phyloP scores from a whole-genome alignment of 2,329 filamentous ascomycete species.

The Exophiala spinifera region DNA sequence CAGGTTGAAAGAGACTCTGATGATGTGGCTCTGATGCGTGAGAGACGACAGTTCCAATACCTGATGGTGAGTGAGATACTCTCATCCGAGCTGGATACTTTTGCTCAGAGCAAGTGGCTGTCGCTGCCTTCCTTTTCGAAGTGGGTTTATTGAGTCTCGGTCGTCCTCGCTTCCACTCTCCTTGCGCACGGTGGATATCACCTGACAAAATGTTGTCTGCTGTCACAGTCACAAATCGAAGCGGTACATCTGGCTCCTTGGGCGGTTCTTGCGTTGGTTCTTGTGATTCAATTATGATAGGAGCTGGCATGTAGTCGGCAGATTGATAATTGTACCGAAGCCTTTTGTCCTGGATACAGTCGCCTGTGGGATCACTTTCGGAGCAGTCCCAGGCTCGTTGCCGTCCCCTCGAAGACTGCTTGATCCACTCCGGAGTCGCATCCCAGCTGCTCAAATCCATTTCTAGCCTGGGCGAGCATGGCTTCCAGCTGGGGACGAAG shows the following conservation, averaged over 20 bases:
- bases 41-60: neutral
- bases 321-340: neutral
- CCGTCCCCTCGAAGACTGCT: neutral
- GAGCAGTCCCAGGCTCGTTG: neutral
- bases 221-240: neutral
- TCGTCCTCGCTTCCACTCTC: constrained; percentile 1
- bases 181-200: neutral
- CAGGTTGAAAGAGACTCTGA: neutral
- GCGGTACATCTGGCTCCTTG: neutral
- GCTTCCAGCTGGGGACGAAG: neutral
- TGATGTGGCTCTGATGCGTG: neutral
- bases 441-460: constrained; percentile 2
- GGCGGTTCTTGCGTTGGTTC: neutral
- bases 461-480: neutral
- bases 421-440: constrained; percentile 1
- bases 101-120: neutral
- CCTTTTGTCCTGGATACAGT: neutral
- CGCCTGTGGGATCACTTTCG: neutral
- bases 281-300: neutral
- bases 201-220: constrained; percentile 1
- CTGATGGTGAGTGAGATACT: neutral
- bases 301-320: neutral
- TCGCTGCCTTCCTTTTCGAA: neutral
- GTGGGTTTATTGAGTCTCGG: neutral
- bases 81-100: neutral